phyloP scores from a whole-genome alignment of 2,329 filamentous ascomycete genomes.

The Talaromyces albobiverticillius region DNA sequence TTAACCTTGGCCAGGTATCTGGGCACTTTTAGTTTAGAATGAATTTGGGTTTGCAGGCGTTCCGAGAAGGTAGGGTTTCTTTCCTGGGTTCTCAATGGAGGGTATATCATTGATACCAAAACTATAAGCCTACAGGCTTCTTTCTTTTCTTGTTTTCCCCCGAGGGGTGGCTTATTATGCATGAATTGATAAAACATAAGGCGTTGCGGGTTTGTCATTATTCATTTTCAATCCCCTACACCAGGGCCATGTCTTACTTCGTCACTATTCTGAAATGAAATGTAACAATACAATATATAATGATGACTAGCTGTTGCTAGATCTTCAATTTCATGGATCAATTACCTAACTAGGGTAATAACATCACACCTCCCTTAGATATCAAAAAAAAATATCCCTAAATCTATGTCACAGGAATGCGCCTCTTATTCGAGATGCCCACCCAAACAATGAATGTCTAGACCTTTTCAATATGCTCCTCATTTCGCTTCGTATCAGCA shows the following conservation, averaged over 20 bases:
- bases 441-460: background rate
- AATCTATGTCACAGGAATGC: too few relatives aligned
- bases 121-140: background rate
- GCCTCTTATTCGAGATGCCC: too few relatives aligned
- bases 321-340: background rate
- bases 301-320: background rate
- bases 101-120: background rate
- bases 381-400: too few relatives aligned
- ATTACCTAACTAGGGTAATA: background rate
- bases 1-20: background rate
- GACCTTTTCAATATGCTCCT: constrained; percentile 4
- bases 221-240: background rate
- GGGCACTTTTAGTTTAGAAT: background rate
- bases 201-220: background rate
- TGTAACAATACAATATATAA: background rate
- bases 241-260: background rate
- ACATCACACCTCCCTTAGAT: too few relatives aligned
- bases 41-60: constrained; percentile 5
- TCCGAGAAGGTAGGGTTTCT: background rate
- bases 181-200: background rate
- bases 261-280: background rate
- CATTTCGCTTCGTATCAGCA: background rate
- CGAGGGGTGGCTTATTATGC: background rate
- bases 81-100: background rate
- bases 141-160: background rate